Evolutionary conservation across 352 stramenopile genomes (phyloP).

Genomic region (Globisporangium mamillatum): DNA sequence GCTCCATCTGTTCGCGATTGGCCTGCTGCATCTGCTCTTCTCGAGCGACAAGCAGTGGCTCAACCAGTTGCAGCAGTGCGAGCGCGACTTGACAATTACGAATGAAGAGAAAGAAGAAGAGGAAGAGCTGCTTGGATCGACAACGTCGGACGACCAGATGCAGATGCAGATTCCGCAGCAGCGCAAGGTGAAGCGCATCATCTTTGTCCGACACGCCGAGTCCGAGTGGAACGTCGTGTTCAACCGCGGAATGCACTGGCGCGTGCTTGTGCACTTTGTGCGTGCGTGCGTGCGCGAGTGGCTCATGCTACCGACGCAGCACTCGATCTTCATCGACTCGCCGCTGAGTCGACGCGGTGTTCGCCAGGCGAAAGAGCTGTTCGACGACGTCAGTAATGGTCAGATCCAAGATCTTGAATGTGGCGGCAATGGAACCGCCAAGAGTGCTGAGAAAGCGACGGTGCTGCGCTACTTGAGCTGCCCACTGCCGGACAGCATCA

Average conservation of each 20-base stretch:
- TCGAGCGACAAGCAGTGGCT: slow-evolving; percentile 66
- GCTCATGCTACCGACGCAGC: slow-evolving; percentile 53
- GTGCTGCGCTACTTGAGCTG: slow-evolving; percentile 48
- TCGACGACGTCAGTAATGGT: slow-evolving; percentile 19
- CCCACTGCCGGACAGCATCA: slow-evolving; percentile 46
- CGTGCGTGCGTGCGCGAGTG: slow-evolving; percentile 63
- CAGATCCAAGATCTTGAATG: slow-evolving; percentile 7
- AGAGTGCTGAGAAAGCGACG: slow-evolving; percentile 21
- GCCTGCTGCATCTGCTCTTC: slow-evolving; percentile 66
- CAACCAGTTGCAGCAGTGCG: not conserved
- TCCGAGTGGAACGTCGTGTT: slow-evolving; percentile 89
- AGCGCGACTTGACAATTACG: not conserved
- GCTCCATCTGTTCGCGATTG: slow-evolving; percentile 57
- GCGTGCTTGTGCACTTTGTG: slow-evolving; percentile 42
- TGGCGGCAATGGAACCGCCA: slow-evolving; percentile 17
- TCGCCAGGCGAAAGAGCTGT: slow-evolving; percentile 56
- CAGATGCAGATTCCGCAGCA: not conserved
- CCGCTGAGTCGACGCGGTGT: slow-evolving; percentile 63
- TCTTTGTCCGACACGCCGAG: slow-evolving; percentile 87
- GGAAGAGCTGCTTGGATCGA: not conserved
- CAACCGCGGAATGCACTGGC: slow-evolving; percentile 65
- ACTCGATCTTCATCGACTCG: slow-evolving; percentile 86
- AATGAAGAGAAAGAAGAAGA: not conserved
- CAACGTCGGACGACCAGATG: not conserved
- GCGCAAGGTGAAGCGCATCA: slow-evolving; percentile 43